A percentile compares a stretch with the other conserved stretches of the same genome.
phyloP scores from a whole-genome alignment of 208 protist species.

The Crithidia expoeki region DNA sequence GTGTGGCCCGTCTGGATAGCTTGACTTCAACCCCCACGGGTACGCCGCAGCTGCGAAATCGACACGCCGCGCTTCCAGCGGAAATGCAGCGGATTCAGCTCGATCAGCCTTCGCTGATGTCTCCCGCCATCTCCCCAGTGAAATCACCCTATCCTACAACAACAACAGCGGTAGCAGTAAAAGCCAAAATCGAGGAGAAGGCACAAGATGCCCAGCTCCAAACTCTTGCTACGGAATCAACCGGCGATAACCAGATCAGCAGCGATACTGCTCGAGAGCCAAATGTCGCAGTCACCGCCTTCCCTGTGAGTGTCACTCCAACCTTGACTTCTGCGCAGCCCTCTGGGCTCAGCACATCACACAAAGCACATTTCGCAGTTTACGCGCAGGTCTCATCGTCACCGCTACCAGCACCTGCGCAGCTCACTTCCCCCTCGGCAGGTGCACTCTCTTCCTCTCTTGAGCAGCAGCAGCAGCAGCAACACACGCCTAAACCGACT shows the following conservation, averaged over 20 bases:
- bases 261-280: too few species aligned
- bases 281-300: too few species aligned
- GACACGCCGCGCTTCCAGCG: conserved; percentile 27
- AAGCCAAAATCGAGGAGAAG: too few species aligned
- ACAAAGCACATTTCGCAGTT: too few species aligned
- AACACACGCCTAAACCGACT: background rate
- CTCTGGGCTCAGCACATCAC: too few species aligned
- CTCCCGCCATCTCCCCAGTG: background rate
- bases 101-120: conserved; percentile 1
- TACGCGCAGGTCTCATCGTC: too few species aligned
- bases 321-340: too few species aligned
- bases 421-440: background rate
- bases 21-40: conserved; percentile 24
- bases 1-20: conserved; percentile 35
- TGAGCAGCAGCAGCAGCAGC: background rate
- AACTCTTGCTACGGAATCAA: too few species aligned
- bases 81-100: conserved; percentile 42
- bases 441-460: background rate
- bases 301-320: too few species aligned
- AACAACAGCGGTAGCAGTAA: background rate
- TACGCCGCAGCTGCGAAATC: conserved; percentile 32
- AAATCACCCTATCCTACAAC: too few species aligned
- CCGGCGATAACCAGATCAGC: too few species aligned
- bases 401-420: background rate
- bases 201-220: too few species aligned